Base-by-base conservation (phyloP, 106 monocot species). In the Triglochin maritima region DNA sequence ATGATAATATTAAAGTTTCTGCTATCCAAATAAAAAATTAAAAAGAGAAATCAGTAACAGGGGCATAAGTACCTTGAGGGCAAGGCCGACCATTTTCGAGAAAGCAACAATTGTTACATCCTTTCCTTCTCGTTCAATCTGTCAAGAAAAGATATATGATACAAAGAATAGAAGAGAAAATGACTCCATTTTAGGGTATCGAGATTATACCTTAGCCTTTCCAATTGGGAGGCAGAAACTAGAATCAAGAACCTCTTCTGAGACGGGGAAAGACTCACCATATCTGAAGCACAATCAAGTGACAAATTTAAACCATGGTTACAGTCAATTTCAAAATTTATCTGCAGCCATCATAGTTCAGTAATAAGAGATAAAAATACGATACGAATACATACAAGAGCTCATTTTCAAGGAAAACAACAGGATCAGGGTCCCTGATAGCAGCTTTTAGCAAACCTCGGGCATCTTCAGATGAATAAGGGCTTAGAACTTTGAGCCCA, bases 31-130 rank as follows among this genome's bases (percentile, higher is more conserved):
- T 29, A 29, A 29, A 29, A 29, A 29, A 29, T 29, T 29, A 29
- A 29, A 29, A 29, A 29, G 29, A 29, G 29, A 29, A 29, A 29
- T 29, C 29, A 29, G 29, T 29, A 29, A 29, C 29, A 29, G 29
- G 29, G 29, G 29, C 29, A 29, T 29, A 29, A 29, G 29, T 29
- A 98, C 96, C 96, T 92, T 70, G 4, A 98, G 86, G 68, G 96
- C 75, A 77, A 77, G 86, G n/a, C 91, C 96, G 78, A 98, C 91
- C 96, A 98, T 92, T 75, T 88, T 98, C 45, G 96, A 98, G 79
- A 79, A 88, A 55, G 96, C 82, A 55, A 84, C 86, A 65, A 98
- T 92, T 0, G 96, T 98, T 2, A 98, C 84, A 70, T 88, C 78
- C 42, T 88, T 98, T 56, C 96, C 91, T 81, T 84, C 82, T 46